These are phyloP conservation scores for Umbelopsis sp. DNA, from an alignment of 192 early-diverging fungal genomes.

Conservation along the genomic window DNA sequence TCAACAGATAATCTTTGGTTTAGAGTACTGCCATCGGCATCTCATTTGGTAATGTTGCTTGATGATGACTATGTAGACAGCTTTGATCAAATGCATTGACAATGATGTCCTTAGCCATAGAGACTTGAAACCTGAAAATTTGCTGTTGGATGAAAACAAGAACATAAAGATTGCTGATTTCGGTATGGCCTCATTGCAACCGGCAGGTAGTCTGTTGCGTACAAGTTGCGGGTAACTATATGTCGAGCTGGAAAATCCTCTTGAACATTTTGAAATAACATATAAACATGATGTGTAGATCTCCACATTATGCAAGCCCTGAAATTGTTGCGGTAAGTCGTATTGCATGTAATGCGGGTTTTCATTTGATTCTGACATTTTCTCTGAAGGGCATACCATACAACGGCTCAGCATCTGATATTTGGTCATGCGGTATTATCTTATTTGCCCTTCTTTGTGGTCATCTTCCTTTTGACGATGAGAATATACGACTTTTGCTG, in stretches of 20 bases:
- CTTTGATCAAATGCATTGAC: background rate
- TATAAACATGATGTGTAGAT: slow-evolving; percentile 38
- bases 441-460: slow-evolving; percentile 72
- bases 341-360: background rate
- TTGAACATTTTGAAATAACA: background rate
- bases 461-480: slow-evolving; percentile 76
- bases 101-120: slow-evolving; percentile 62
- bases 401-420: slow-evolving; percentile 66
- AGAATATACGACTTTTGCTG: slow-evolving; percentile 67
- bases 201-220: slow-evolving; percentile 55
- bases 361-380: background rate
- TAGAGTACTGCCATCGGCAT: slow-evolving; percentile 71
- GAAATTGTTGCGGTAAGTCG: slow-evolving; percentile 65
- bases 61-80: background rate
- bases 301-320: slow-evolving; percentile 75
- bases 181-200: slow-evolving; percentile 72
- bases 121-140: slow-evolving; percentile 91
- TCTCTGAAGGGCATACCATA: slow-evolving; percentile 57
- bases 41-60: slow-evolving; percentile 60
- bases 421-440: slow-evolving; percentile 81
- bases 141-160: slow-evolving; percentile 52
- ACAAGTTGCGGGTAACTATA: slow-evolving; percentile 66
- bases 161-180: slow-evolving; percentile 93
- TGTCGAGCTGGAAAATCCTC: background rate
- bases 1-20: slow-evolving; percentile 71